These are phyloP conservation scores for Colletotrichum cereale DNA, from an alignment of 2,329 filamentous ascomycete genomes.

Conservation along the genomic window DNA sequence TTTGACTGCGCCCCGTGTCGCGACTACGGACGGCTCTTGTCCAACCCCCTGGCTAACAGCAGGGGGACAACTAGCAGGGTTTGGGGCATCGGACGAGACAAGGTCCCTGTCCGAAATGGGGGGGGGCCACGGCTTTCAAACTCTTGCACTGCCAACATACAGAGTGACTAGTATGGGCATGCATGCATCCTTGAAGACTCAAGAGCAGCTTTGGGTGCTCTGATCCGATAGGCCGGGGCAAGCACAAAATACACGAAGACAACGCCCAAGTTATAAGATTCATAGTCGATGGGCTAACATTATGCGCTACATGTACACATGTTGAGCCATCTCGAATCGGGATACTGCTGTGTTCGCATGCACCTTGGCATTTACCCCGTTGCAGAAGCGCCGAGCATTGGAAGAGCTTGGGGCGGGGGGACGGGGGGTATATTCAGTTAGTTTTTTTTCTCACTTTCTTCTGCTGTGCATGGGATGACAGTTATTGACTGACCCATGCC, in stretches of 20 bases:
- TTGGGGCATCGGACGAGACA: slow-evolving; percentile 5
- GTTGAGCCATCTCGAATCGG: slow-evolving; percentile 1
- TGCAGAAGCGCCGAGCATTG: not conserved
- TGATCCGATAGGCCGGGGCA: slow-evolving; percentile 4
- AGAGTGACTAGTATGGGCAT: no score
- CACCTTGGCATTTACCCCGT: not conserved
- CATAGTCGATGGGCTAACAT: slow-evolving; percentile 15
- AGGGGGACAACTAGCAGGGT: slow-evolving; percentile 13
- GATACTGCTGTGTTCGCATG: not conserved
- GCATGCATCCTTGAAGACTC: slow-evolving; percentile 1
- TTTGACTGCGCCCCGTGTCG: slow-evolving; percentile 30
- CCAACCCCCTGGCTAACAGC: slow-evolving; percentile 19
- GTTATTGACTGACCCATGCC: not conserved
- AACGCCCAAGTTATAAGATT: not conserved
- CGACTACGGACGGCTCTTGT: slow-evolving; percentile 8
- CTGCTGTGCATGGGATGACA: not conserved
- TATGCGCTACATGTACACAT: slow-evolving; percentile 4
- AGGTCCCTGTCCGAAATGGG: slow-evolving; percentile 24
- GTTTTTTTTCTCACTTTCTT: not conserved
- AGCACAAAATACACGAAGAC: not conserved
- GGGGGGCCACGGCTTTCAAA: not conserved
- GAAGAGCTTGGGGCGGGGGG: not conserved
- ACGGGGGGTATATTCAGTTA: not conserved
- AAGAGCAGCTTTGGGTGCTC: not conserved
- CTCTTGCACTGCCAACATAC: slow-evolving; percentile 7